phyloP scores from a whole-genome alignment of 2,329 filamentous ascomycete species.

The Paecilomyces sp. region DNA sequence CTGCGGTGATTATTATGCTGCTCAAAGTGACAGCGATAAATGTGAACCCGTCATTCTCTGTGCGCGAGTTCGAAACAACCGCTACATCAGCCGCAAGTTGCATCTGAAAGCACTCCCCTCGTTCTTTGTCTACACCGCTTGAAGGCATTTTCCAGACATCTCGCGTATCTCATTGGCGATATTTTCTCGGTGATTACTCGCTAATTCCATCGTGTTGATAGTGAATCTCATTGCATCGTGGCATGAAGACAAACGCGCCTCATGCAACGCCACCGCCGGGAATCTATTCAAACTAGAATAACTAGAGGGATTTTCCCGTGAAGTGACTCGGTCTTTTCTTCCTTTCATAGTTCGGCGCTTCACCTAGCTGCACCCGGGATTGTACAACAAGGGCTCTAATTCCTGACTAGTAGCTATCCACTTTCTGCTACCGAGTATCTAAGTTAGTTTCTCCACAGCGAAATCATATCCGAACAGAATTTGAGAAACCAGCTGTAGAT shows the following conservation, averaged over 20 bases:
- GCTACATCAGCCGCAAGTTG: background rate
- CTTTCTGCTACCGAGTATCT: background rate
- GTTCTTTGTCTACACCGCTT: background rate
- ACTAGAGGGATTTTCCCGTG: background rate
- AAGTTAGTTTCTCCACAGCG: background rate
- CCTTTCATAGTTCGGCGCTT: background rate
- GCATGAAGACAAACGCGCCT: background rate
- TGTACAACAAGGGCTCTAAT: background rate
- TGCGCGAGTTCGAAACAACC: background rate
- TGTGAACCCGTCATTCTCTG: background rate
- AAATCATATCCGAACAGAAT: background rate
- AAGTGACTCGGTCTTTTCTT: background rate
- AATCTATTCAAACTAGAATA: background rate
- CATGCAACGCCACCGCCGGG: background rate
- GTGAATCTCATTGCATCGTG: background rate
- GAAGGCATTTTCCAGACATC: background rate
- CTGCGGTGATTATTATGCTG: too few relatives aligned
- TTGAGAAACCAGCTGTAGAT: background rate
- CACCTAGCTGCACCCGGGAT: background rate
- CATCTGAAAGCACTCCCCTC: background rate
- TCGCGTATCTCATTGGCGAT: background rate
- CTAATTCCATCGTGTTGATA: background rate
- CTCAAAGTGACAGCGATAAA: background rate
- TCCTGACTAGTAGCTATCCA: background rate
- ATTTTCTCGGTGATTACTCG: background rate